A percentile compares a stretch with the other conserved stretches of the same genome.
phyloP scores from a whole-genome alignment of 2,329 filamentous ascomycete species.

The Colletotrichum camelliae region DNA sequence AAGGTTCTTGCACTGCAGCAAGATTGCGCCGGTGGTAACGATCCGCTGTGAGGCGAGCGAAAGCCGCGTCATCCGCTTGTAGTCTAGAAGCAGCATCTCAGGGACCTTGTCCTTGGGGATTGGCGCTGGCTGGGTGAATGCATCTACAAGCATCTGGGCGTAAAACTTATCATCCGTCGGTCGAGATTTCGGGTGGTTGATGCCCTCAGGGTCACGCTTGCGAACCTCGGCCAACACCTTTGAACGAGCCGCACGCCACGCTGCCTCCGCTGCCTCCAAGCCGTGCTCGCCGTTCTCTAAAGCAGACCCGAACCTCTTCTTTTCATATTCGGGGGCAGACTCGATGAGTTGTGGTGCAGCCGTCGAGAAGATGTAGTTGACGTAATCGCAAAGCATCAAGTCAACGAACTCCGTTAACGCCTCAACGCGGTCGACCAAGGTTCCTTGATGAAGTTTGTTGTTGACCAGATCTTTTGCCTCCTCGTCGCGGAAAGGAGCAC shows the following conservation, averaged over 20 bases:
- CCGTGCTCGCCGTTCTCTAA: slow-evolving; percentile 60
- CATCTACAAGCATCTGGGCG: slow-evolving; percentile 75
- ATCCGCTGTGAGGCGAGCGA: slow-evolving; percentile 57
- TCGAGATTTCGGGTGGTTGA: slow-evolving; percentile 65
- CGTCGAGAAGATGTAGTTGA: slow-evolving; percentile 79
- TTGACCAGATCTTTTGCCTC: slow-evolving; percentile 74
- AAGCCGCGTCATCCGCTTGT: slow-evolving; percentile 59
- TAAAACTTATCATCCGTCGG: slow-evolving; percentile 76
- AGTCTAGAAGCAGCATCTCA: slow-evolving; percentile 76
- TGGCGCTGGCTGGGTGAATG: slow-evolving; percentile 71
- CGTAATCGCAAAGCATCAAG: slow-evolving; percentile 79
- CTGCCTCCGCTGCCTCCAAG: slow-evolving; percentile 65
- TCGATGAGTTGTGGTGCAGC: slow-evolving; percentile 75
- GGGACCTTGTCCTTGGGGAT: slow-evolving; percentile 63
- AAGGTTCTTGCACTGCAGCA: slow-evolving; percentile 82
- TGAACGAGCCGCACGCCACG: slow-evolving; percentile 68
- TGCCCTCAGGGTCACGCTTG: slow-evolving; percentile 71
- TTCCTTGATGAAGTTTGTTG: slow-evolving; percentile 62
- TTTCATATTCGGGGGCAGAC: slow-evolving; percentile 75
- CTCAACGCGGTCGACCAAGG: slow-evolving; percentile 78
- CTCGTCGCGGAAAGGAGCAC: slow-evolving; percentile 80
- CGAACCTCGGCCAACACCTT: slow-evolving; percentile 71
- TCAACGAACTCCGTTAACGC: slow-evolving; percentile 79
- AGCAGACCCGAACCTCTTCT: slow-evolving; percentile 72
- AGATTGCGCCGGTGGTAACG: slow-evolving; percentile 74